Evolutionary conservation across 768 basidiomycete genomes (phyloP), one percentile per base, ranked within the genome.

Genomic region (Fistulinella prunicolor): DNA sequence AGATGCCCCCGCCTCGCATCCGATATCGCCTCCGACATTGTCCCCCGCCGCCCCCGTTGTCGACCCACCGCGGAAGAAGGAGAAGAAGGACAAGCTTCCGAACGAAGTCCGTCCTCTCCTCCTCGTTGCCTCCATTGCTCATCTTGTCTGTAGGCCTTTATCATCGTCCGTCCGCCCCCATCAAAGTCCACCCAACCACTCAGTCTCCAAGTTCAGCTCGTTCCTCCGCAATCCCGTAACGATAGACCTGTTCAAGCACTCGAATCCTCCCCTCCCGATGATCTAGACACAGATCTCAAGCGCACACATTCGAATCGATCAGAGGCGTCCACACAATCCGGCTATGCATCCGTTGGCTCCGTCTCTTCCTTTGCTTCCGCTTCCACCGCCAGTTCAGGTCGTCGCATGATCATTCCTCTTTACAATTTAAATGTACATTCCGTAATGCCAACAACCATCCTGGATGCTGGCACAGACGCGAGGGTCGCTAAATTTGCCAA

Each of bases 141-240:
- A 60, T 45, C 24, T 12, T 10, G 24, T 44, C 41, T 21, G 4
- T 62, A 94, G 92, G 89, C 87, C 0, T 92, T 94, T 70, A 89
- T 94, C 48, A 83, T 95, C 61, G 94, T 95, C 46, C 82, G 89
- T 42, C 94, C 94, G 5, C 92, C 92, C 3, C 90, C 91, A 1
- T 81, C 88, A 6, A 82, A 84, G 58, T 75, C 80, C n/a, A 88
- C 87, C 53, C 90, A 94, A 55, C 87, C 92, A 1, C 74, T 94
- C 37, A 94, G 94, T 63, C 75, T 95, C 1, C 94, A 96, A 59
- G 84, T 96, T 10, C 94, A 96, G 65, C 83, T 96, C 35, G 86
- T 95, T 1, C 89, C 89, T 6, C 35, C 76, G 70, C 54, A 70
- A 70, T 44, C 80, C 71, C 49, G 74, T 65, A 21, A 62, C 52